phyloP scores from a whole-genome alignment of 371 early-diverging fungal species.

The Neoconidiobolus thromboides region DNA sequence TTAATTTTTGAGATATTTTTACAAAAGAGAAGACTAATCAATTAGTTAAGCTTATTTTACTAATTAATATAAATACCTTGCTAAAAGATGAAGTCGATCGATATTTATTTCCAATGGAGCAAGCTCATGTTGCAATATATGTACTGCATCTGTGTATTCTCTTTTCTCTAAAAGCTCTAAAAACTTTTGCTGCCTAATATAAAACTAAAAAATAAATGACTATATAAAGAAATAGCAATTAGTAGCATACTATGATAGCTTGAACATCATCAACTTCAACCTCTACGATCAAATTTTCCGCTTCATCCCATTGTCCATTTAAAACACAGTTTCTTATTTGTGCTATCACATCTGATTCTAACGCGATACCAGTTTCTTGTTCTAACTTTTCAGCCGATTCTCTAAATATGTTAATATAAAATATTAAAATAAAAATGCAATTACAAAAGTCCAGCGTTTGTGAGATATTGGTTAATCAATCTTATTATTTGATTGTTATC shows the following conservation, averaged over 20 bases:
- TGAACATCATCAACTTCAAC: conserved; percentile 18
- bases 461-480: too few species aligned
- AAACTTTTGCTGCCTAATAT: conserved; percentile 63
- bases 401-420: background rate
- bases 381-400: conserved; percentile 37
- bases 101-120: conserved; percentile 40
- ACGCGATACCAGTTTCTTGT: conserved; percentile 42
- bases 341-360: conserved; percentile 37
- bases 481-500: too few species aligned
- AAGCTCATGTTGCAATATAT: conserved; percentile 48
- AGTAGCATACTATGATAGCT: conserved; percentile 11
- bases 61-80: conserved; percentile 12
- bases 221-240: background rate
- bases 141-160: conserved; percentile 38
- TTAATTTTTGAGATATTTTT: conserved; percentile 24
- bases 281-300: conserved; percentile 25
- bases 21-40: conserved; percentile 39
- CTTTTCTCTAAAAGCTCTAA: conserved; percentile 48
- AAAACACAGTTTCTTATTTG: conserved; percentile 42
- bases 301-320: conserved; percentile 49
- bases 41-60: conserved; percentile 11
- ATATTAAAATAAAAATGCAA: too few species aligned
- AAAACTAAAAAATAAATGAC: conserved; percentile 18
- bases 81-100: conserved; percentile 27
- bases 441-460: too few species aligned